A percentile compares a stretch with the other conserved stretches of the same genome.
These are phyloP conservation scores for Aspergillus sergii DNA, from an alignment of 2,329 filamentous ascomycete genomes.

Conservation along the genomic window DNA sequence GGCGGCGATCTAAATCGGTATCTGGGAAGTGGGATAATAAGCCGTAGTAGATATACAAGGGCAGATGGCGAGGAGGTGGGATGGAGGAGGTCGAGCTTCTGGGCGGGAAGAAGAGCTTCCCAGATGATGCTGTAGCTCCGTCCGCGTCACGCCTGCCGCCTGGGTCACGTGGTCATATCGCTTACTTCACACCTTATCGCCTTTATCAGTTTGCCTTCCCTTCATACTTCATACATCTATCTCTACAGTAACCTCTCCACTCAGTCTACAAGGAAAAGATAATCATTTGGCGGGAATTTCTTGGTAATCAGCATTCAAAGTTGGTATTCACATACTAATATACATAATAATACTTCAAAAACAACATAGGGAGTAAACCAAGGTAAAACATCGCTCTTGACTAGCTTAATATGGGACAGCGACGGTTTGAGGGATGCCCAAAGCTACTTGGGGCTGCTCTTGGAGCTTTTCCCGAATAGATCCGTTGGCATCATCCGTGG, in stretches of 20 bases:
- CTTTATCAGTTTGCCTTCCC: background rate
- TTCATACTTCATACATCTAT: background rate
- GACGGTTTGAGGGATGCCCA: slow-evolving; percentile 1
- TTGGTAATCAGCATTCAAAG: background rate
- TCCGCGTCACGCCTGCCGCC: slow-evolving; percentile 41
- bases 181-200: background rate
- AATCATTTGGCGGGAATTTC: background rate
- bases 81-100: slow-evolving; percentile 4
- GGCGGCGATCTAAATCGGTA: slow-evolving; percentile 7
- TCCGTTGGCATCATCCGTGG: background rate
- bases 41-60: background rate
- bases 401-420: slow-evolving; percentile 12
- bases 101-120: slow-evolving; percentile 1
- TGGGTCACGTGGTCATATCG: slow-evolving; percentile 31
- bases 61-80: background rate
- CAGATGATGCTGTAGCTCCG: slow-evolving; percentile 28
- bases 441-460: background rate
- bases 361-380: background rate
- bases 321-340: background rate
- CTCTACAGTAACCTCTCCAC: background rate
- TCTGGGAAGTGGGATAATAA: background rate
- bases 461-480: slow-evolving; percentile 7
- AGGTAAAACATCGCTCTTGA: background rate
- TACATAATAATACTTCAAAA: background rate
- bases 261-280: background rate